Base-by-base conservation (phyloP, 257 asterid genomes). In the Solanum dulcamara region DNA sequence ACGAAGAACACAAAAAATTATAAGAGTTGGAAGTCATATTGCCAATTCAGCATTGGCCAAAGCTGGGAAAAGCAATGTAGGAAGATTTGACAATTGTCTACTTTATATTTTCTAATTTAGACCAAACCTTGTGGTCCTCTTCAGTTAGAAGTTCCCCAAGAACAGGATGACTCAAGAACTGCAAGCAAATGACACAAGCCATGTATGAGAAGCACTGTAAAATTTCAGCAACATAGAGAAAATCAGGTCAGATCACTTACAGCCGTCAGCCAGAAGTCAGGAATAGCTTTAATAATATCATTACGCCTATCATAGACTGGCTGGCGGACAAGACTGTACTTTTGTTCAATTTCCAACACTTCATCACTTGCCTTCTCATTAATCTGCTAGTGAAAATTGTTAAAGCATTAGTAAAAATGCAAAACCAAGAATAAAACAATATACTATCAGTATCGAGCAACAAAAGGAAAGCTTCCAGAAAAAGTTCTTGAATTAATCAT, bases 231-330 rank as follows among this genome's bases (percentile, higher is more conserved):
- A 15, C 44, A 67, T 44, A 79, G 15, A 20, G 37, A 26, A 64
- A 44, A 66, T 44, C 30, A 53, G 57, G 64, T 20, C 57, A 42
- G 57, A 88, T 85, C 64, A 93, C 97, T 91, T 62, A 96, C 98
- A 37, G 97, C 99, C 66, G 97, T 97, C 91, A 95, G 72, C 99
- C 99, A 97, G 91, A 97, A 97, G 84, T 95, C 96, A 24, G 99
- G 97, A 87, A 95, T 94, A 60, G 96, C 87, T 87, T 93, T 90
- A 86, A 95, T 91, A 67, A 94, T 80, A 9, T 92, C 95, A 89
- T 89, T 95, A 83, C 99, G 90, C 91, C 86, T 93, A 68, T 97
- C 97, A 85, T 97, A 96, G 67, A 92, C 92, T 12, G 99, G 99
- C 90, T 90, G 94, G 71, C 98, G 97, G 50, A 93, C 84, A 90